Evolutionary conservation across 2,329 filamentous ascomycete species (phyloP).

Genomic region (Orbilia blumenaviensis): DNA sequence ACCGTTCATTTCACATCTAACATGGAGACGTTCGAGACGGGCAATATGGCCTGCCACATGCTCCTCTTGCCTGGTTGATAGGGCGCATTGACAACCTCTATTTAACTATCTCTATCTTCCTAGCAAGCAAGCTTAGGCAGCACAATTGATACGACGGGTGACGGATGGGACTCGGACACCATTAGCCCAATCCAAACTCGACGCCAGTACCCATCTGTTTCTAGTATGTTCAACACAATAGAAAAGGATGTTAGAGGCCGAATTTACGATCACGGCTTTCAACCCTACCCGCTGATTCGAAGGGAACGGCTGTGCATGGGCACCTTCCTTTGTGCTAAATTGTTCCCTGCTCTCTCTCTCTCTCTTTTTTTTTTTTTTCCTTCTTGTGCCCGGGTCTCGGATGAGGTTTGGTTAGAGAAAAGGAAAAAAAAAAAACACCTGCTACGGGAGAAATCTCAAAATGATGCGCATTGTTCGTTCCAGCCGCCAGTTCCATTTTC

Average conservation of each 20-base stretch:
- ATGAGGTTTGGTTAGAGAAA: conserved; percentile 13
- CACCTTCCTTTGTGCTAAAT: conserved; percentile 19
- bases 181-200: conserved; percentile 21
- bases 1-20: conserved; percentile 42
- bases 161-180: not conserved
- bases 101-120: not conserved
- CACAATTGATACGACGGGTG: conserved; percentile 2
- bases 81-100: conserved; percentile 21
- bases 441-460: conserved; percentile 35
- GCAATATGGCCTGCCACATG: conserved; percentile 49
- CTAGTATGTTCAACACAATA: conserved; percentile 26
- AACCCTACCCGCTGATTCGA: conserved; percentile 7
- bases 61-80: conserved; percentile 31
- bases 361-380: too few relatives aligned
- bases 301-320: conserved; percentile 17
- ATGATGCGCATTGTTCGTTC: conserved; percentile 41
- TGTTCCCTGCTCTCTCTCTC: too few relatives aligned
- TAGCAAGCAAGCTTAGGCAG: conserved; percentile 29
- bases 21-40: conserved; percentile 44
- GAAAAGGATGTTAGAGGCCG: conserved; percentile 3
- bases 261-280: conserved; percentile 3
- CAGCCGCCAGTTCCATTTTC: conserved; percentile 47
- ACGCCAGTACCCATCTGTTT: not conserved
- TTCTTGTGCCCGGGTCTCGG: conserved; percentile 34
- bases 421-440: conserved; percentile 47